Conservation (phyloP, 1,284 basidiomycete species). For the Peniophora sp. region DNA sequence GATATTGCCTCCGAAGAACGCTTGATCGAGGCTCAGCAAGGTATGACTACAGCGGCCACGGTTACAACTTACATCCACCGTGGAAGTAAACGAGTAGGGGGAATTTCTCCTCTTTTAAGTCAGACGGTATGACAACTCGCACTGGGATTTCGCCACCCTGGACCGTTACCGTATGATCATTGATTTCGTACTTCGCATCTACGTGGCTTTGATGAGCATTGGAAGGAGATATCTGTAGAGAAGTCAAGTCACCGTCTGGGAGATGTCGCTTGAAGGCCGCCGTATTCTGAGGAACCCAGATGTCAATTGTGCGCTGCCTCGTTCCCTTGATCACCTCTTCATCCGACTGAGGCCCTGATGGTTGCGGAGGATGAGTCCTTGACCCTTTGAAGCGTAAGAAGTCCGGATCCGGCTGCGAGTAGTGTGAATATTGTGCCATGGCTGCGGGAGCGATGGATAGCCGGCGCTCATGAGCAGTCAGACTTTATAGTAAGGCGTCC, state of each 20-base stretch:
- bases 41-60: neutral
- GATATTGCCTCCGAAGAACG: constrained; percentile 4
- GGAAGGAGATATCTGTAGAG: too few relatives aligned
- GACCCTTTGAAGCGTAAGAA: neutral
- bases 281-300: neutral
- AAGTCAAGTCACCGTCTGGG: neutral
- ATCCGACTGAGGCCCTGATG: neutral
- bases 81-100: neutral
- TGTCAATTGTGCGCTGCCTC: neutral
- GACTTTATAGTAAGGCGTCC: too few relatives aligned
- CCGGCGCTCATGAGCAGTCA: too few relatives aligned
- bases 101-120: neutral
- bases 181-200: neutral
- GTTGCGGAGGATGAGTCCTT: neutral
- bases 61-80: neutral
- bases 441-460: neutral
- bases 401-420: neutral
- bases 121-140: neutral
- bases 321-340: neutral
- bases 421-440: neutral
- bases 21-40: neutral
- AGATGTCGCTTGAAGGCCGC: neutral
- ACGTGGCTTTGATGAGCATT: too few relatives aligned
- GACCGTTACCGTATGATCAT: neutral
- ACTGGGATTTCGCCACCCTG: neutral